Evolutionary conservation across 306 rosid species (phyloP).

Genomic region (Trifolium dubium): DNA sequence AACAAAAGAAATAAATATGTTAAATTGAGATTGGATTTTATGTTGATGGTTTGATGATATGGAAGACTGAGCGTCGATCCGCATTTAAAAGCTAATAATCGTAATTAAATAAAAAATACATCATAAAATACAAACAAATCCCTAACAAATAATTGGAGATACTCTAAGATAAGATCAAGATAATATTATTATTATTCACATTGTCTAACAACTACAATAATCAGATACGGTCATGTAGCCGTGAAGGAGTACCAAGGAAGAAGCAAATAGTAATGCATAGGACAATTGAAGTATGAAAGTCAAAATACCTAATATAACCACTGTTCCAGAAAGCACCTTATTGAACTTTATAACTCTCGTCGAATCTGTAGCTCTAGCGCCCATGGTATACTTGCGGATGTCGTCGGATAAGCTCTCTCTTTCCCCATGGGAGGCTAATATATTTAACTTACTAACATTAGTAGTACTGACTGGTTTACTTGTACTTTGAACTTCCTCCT

Average conservation of each 20-base stretch:
- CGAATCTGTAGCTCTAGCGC: conserved; percentile 91
- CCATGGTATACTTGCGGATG: conserved; percentile 56
- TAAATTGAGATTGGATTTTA: background rate
- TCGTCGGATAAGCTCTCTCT: conserved; percentile 56
- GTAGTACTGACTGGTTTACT: conserved; percentile 47
- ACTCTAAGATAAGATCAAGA: conserved; percentile 13
- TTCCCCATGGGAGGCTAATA: conserved; percentile 43
- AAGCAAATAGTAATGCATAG: background rate
- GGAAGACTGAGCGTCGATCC: background rate
- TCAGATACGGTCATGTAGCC: background rate
- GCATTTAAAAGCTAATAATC: background rate
- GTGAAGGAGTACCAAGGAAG: conserved; percentile 25
- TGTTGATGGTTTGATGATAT: background rate
- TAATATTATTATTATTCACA: background rate
- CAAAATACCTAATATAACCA: conserved; percentile 70
- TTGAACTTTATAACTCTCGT: conserved; percentile 84
- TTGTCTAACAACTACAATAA: conserved; percentile 10
- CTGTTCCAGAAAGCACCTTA: conserved; percentile 82
- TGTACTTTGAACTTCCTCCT: conserved; percentile 67
- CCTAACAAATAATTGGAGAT: background rate
- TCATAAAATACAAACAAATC: background rate
- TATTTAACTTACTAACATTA: conserved; percentile 55
- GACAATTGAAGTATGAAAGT: conserved; percentile 29
- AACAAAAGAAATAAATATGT: background rate
- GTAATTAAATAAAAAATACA: background rate